Conservation (phyloP, 2,329 filamentous ascomycete species). For the Epichloe bromicola region DNA sequence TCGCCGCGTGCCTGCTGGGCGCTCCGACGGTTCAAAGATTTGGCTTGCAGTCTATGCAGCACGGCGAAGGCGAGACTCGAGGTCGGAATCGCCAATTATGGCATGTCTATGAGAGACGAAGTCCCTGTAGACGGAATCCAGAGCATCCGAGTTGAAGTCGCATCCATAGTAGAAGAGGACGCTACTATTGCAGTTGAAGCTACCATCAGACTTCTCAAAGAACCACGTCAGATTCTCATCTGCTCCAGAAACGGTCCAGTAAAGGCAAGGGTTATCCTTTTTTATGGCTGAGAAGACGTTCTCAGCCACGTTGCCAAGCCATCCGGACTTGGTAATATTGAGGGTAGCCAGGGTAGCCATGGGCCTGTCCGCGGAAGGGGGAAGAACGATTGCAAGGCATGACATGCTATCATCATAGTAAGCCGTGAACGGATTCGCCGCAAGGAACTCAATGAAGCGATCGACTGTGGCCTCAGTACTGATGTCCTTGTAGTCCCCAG, state of each 20-base stretch:
- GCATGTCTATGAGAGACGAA: conserved; percentile 71
- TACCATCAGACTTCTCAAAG: conserved; percentile 92
- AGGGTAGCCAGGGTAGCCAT: conserved; percentile 80
- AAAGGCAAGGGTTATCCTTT: conserved; percentile 81
- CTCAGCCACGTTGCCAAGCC: conserved; percentile 88
- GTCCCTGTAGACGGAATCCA: conserved; percentile 71
- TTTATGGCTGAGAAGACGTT: conserved; percentile 90
- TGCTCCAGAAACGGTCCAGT: conserved; percentile 93
- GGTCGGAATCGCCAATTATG: conserved; percentile 81
- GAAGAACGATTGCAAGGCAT: conserved; percentile 78
- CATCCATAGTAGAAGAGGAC: conserved; percentile 96
- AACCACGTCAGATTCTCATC: conserved; percentile 98
- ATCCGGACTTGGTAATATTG: conserved; percentile 86
- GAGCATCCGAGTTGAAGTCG: conserved; percentile 51
- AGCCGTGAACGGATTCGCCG: conserved; percentile 69
- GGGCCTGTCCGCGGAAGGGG: conserved; percentile 49
- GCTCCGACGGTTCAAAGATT: conserved; percentile 25
- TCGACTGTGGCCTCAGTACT: conserved; percentile 77
- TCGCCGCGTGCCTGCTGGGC: conserved; percentile 12
- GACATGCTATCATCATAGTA: conserved; percentile 95
- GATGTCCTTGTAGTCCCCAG: conserved; percentile 68
- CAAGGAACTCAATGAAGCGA: conserved; percentile 69
- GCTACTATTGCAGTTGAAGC: conserved; percentile 70
- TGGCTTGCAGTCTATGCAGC: conserved; percentile 56
- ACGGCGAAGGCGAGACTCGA: conserved; percentile 71